Base-by-base conservation (phyloP, 306 rosid genomes). In the Trifolium subterraneum region DNA sequence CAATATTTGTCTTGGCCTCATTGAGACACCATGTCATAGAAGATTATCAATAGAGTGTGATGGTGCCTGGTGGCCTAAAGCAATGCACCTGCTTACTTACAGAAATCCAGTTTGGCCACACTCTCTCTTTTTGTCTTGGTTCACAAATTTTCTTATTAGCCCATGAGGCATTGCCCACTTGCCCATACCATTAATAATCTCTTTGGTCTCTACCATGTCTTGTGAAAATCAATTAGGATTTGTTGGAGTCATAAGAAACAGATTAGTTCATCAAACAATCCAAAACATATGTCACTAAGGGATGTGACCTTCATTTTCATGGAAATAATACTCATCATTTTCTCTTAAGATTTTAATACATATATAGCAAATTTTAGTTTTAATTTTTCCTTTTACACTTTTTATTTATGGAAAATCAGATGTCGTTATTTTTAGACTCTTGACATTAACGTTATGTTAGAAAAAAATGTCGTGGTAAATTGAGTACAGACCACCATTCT, bases 1-100 rank as follows among this genome's bases (percentile, higher is more conserved):
- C 76, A 48, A 60, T 59, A 62, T 5, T 22, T 64, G 76, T 77
- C 71, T 77, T 77, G 81, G 81, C 39, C 6, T 38, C 70, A 77
- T 69, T 9, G 36, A 60, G 75, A 77, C 70, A 77, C 20, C 11
- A 23, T 70, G 71, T 36, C 76, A 69, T 22, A 69, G 54, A 13
- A 76, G 20, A n/a, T 14, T 67, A 69, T 78, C 20, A 10, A 45
- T n/a, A 23, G 45, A 75, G 31, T 50, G 59, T 27, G 31, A 19
- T 63, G 63, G 61, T 72, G 54, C 18, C 16, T 72, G 78, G 71
- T 55, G 56, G 62, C 79, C 70, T 64, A 62, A 33, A 33, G 45
- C 23, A 62, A 8, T 62, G 44, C 69, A 36, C 50, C 70, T 64
- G 51, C 16, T 38, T 38, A 51, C 16, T 64, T 64, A 64, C 10